These are phyloP conservation scores for Hirschfeldia incana DNA, from an alignment of 345 rosid genomes.

Conservation along the genomic window DNA sequence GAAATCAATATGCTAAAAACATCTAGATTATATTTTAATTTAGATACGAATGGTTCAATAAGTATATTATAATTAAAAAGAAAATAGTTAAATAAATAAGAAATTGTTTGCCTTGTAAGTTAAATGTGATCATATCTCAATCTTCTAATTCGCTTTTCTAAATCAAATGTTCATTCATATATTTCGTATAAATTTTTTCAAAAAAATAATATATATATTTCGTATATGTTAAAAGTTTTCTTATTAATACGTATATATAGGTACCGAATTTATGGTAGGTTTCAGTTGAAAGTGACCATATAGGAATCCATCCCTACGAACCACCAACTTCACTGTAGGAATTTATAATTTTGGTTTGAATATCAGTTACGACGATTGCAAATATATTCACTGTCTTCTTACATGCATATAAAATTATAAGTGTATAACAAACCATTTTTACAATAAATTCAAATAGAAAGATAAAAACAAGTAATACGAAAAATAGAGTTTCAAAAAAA, in stretches of 20 bases:
- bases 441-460: not conserved
- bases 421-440: not conserved
- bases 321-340: constrained; percentile 37
- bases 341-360: constrained; percentile 12
- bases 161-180: too few species aligned
- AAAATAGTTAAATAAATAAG: too few species aligned
- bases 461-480: not conserved
- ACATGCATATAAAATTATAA: not conserved
- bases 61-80: too few species aligned
- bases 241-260: not conserved
- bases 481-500: too few species aligned
- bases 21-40: not conserved
- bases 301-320: constrained; percentile 23
- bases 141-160: too few species aligned
- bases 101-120: too few species aligned
- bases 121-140: too few species aligned
- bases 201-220: too few species aligned
- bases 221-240: not conserved
- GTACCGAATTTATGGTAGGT: constrained; percentile 18
- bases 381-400: not conserved
- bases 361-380: not conserved
- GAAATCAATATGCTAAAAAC: not conserved
- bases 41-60: not conserved
- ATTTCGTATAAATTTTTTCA: too few species aligned
- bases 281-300: constrained; percentile 33